A percentile compares a stretch with the other conserved stretches of the same genome.
phyloP scores from a whole-genome alignment of 179 eudicot species.

The Beta corolliflora region DNA sequence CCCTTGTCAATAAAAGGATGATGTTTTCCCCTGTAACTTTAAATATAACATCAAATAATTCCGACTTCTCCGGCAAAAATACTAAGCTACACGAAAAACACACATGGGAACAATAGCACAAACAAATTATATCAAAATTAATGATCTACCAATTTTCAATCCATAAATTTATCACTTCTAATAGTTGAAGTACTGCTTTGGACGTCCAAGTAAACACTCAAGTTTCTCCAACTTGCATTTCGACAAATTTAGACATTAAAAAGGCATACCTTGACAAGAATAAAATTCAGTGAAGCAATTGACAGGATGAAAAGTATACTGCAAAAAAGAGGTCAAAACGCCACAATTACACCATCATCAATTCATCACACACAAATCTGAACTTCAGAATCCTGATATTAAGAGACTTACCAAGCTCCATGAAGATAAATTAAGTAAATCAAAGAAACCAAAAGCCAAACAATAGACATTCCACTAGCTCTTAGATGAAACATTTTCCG shows the following conservation, averaged over 20 bases:
- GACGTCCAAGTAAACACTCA: not conserved
- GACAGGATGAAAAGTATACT: conserved; percentile 65
- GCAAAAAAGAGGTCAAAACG: conserved; percentile 28
- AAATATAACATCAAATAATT: not conserved
- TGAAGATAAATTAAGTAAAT: conserved; percentile 77
- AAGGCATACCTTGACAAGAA: conserved; percentile 75
- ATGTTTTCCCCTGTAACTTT: not conserved
- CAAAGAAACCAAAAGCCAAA: conserved; percentile 78
- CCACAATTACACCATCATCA: conserved; percentile 9
- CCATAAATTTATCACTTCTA: not conserved
- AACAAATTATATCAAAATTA: not conserved
- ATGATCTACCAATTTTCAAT: not conserved
- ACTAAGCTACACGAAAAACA: not conserved
- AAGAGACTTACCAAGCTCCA: conserved; percentile 76
- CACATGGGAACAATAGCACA: not conserved
- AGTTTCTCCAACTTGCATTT: not conserved
- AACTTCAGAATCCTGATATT: conserved; percentile 12
- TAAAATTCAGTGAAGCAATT: conserved; percentile 74
- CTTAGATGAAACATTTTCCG: conserved; percentile 51
- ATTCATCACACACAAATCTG: not conserved
- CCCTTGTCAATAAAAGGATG: too few relatives aligned
- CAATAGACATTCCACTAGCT: conserved; percentile 79
- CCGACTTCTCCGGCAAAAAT: not conserved
- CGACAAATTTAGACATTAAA: not conserved
- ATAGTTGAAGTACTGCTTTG: not conserved